phyloP scores from a whole-genome alignment of 805 yeast genomes.

The Candida nanaspora region DNA sequence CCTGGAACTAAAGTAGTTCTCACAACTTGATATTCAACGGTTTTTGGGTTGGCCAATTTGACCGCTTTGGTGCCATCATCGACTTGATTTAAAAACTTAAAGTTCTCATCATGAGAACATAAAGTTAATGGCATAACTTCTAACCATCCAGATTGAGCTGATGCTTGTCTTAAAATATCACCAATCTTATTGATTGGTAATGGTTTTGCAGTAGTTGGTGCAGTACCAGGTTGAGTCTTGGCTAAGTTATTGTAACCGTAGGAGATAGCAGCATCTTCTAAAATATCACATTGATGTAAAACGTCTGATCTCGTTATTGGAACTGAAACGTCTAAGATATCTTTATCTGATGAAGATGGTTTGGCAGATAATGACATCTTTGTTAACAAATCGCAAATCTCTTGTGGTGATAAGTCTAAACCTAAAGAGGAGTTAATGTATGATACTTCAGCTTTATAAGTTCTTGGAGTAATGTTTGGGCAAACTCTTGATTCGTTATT shows the following conservation, averaged over 20 bases:
- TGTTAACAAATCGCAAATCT: conserved; percentile 58
- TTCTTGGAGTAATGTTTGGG: conserved; percentile 67
- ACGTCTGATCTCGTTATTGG: conserved; percentile 96
- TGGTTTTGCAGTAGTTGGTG: conserved; percentile 77
- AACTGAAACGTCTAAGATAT: conserved; percentile 56
- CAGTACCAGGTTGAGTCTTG: conserved; percentile 71
- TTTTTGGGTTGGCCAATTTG: conserved; percentile 91
- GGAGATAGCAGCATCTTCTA: conserved; percentile 97
- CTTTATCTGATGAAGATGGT: conserved; percentile 38
- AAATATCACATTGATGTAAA: conserved; percentile 93
- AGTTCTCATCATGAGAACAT: conserved; percentile 96
- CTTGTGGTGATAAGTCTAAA: conserved; percentile 59
- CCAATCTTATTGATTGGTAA: conserved; percentile 86
- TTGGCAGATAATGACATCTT: conserved; percentile 77
- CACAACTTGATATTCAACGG: conserved; percentile 94
- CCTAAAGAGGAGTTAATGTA: conserved; percentile 94
- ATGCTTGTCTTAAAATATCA: conserved; percentile 84
- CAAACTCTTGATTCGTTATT: conserved; percentile 66
- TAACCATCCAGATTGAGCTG: conserved; percentile 91
- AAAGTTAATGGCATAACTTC: conserved; percentile 95
- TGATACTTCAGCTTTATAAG: conserved; percentile 62
- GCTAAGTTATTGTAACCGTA: conserved; percentile 88
- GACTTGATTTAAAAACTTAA: conserved; percentile 65
- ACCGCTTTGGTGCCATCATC: conserved; percentile 82
- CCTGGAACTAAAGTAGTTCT: conserved; percentile 95